Percentiles rank a stretch among this genome's conserved stretches.
phyloP scores from a whole-genome alignment of 768 basidiomycete genomes.

The Podaxis sp. region DNA sequence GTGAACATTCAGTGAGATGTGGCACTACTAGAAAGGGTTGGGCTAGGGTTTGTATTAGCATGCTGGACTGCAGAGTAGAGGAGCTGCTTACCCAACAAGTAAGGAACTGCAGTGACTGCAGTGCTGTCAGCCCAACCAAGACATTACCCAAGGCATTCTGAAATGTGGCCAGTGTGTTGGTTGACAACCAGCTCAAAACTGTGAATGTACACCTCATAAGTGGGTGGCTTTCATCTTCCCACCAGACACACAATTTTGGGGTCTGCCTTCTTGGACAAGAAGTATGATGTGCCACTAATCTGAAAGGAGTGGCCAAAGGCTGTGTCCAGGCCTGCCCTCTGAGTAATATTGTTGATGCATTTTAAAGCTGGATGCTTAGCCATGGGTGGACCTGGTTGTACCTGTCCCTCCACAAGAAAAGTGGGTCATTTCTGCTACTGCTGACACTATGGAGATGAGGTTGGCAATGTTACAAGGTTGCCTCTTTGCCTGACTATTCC shows the following conservation, averaged over 20 bases:
- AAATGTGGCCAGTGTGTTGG: no score
- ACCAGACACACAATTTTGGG: constrained; percentile 35
- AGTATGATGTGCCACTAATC: constrained; percentile 40
- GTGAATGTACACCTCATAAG: constrained; percentile 38
- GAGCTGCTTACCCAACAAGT: no score
- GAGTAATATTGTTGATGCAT: constrained; percentile 30
- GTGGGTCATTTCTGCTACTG: constrained; percentile 26
- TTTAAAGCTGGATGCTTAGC: constrained; percentile 24
- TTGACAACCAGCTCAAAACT: constrained; percentile 33
- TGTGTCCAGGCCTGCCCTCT: constrained; percentile 26
- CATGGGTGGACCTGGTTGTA: constrained; percentile 26
- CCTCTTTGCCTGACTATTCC: no score
- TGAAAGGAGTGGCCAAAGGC: constrained; percentile 42
- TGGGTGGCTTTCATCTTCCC: constrained; percentile 39
- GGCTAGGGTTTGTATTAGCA: no score
- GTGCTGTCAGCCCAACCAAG: no score
- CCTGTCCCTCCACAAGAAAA: constrained; percentile 36
- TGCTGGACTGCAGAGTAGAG: no score
- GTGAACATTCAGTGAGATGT: no score
- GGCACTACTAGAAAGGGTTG: no score
- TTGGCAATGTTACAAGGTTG: no score
- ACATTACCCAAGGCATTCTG: no score
- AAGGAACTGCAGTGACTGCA: no score
- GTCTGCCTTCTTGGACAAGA: constrained; percentile 26
- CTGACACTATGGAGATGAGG: constrained; percentile 26